These are phyloP conservation scores for Aspergillus floridensis DNA, from an alignment of 2,329 filamentous ascomycete genomes.

Conservation along the genomic window DNA sequence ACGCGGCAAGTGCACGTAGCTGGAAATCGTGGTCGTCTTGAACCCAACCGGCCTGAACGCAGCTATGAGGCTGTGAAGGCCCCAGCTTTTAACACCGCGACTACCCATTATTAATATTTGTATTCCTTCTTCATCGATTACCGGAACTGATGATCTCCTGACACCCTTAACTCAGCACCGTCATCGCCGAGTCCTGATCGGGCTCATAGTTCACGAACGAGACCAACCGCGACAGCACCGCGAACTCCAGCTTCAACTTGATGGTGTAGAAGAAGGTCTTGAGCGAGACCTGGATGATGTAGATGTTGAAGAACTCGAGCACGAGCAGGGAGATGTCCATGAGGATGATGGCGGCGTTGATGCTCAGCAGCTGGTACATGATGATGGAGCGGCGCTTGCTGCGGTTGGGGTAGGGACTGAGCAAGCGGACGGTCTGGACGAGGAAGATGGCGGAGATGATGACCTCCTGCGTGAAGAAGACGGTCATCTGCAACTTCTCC, in stretches of 20 bases:
- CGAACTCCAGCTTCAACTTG: constrained; percentile 50
- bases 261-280: constrained; percentile 48
- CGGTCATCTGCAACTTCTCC: constrained; percentile 41
- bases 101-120: too few relatives aligned
- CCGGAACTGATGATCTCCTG: too few relatives aligned
- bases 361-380: constrained; percentile 47
- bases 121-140: too few relatives aligned
- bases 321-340: constrained; percentile 44
- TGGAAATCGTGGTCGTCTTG: too few relatives aligned
- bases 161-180: not conserved
- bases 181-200: not conserved
- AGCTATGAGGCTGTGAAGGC: too few relatives aligned
- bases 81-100: too few relatives aligned
- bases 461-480: constrained; percentile 44
- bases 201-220: constrained; percentile 5
- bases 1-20: too few relatives aligned
- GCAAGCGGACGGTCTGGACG: constrained; percentile 48
- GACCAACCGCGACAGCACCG: constrained; percentile 3
- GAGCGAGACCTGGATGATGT: constrained; percentile 43
- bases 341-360: constrained; percentile 47
- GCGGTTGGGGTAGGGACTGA: constrained; percentile 31
- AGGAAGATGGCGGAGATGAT: constrained; percentile 50
- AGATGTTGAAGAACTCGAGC: constrained; percentile 42
- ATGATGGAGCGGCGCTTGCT: constrained; percentile 37
- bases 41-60: too few relatives aligned